phyloP scores from a whole-genome alignment of 2,329 filamentous ascomycete species.

The Celoporthe dispersa region DNA sequence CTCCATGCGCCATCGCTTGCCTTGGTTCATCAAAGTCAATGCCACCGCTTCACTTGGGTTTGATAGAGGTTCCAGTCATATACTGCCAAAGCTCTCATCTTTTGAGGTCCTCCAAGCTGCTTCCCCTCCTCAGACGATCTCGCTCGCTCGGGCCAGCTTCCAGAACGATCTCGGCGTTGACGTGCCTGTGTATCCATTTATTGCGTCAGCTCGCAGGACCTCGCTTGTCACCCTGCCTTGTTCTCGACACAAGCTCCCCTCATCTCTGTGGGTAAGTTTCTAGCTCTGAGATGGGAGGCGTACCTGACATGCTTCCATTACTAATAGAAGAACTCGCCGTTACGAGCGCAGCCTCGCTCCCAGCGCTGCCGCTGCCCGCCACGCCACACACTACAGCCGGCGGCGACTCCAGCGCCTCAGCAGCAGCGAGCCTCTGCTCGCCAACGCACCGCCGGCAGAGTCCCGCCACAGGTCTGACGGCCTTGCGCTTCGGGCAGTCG shows the following conservation, averaged over 20 bases:
- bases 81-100: background rate
- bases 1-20: conserved; percentile 2
- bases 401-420: background rate
- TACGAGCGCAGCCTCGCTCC: conserved; percentile 9
- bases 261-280: too few species aligned
- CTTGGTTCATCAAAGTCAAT: background rate
- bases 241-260: too few species aligned
- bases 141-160: conserved; percentile 20
- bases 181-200: background rate
- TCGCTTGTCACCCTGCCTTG: background rate
- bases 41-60: background rate
- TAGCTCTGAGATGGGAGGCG: background rate
- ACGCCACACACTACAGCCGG: background rate
- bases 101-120: background rate
- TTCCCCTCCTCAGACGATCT: conserved; percentile 11
- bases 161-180: conserved; percentile 25
- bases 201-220: background rate
- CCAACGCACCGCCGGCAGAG: conserved; percentile 15
- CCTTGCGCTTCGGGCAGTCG: conserved; percentile 25
- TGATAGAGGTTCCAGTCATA: background rate
- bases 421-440: background rate
- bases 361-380: conserved; percentile 1
- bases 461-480: conserved; percentile 17
- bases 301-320: background rate
- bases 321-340: conserved; percentile 9